A percentile compares a stretch with the other conserved stretches of the same genome.
phyloP scores from a whole-genome alignment of 116 monocot genomes.

The Zostera marina region DNA sequence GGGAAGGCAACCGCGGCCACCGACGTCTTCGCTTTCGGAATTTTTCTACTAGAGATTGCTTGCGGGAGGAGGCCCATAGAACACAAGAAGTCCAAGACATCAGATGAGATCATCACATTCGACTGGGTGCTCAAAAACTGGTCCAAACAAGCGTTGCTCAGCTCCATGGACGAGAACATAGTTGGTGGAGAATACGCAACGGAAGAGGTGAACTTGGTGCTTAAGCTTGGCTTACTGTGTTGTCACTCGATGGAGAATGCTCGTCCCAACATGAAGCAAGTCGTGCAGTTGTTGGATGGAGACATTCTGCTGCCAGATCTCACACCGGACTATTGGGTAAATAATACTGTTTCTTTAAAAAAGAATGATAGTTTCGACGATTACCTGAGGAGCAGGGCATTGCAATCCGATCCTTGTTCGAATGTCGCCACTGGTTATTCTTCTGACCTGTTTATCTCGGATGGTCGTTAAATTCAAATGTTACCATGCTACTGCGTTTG shows the following conservation, averaged over 20 bases:
- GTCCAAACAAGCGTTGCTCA: constrained; percentile 5
- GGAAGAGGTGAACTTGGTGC: constrained; percentile 25
- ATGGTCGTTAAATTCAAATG: constrained; percentile 7
- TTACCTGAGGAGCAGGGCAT: not conserved
- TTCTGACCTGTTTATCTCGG: constrained; percentile 1
- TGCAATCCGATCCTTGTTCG: not conserved
- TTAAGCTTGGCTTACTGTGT: constrained; percentile 42
- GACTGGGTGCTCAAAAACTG: constrained; percentile 28
- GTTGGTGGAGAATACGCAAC: not conserved
- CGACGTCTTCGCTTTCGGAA: constrained; percentile 37
- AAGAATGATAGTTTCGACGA: constrained; percentile 4
- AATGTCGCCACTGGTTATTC: not conserved
- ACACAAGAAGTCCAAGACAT: not conserved
- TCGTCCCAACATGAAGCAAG: constrained; percentile 24
- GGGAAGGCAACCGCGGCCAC: constrained; percentile 21
- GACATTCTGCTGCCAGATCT: constrained; percentile 4
- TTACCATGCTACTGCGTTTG: too few species aligned
- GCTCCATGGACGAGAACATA: constrained; percentile 15
- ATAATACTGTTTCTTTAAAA: not conserved
- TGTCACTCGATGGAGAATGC: constrained; percentile 16
- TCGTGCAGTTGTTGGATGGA: constrained; percentile 6
- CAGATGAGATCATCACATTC: constrained; percentile 13
- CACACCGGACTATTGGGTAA: not conserved
- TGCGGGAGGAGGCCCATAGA: constrained; percentile 27
- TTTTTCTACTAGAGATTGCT: constrained; percentile 28